Percentiles rank a stretch among this genome's conserved stretches.
phyloP scores from a whole-genome alignment of 2,329 filamentous ascomycete genomes.

The Claviceps monticola region DNA sequence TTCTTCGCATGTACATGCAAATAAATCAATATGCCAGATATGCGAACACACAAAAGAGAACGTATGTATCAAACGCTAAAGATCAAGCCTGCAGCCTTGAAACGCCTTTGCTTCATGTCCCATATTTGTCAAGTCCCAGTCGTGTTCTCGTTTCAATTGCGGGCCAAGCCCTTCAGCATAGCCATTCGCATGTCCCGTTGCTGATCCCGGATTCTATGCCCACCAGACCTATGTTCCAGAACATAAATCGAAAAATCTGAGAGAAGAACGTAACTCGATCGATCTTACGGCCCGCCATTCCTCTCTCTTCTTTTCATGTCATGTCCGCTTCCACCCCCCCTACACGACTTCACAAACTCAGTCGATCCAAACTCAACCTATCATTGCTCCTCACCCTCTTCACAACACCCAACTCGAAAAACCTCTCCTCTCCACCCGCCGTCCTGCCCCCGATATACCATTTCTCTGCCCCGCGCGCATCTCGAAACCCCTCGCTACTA shows the following conservation, averaged over 20 bases:
- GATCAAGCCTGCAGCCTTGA: neutral
- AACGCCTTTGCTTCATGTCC: constrained; percentile 2
- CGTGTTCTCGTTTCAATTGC: constrained; percentile 1
- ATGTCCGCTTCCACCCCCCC: neutral
- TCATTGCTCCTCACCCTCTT: constrained; percentile 60
- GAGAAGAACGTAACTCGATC: too few species aligned
- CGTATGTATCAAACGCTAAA: neutral
- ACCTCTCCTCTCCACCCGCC: constrained; percentile 62
- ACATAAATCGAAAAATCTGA: neutral
- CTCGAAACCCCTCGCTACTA: constrained; percentile 61
- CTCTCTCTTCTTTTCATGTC: neutral
- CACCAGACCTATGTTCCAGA: neutral
- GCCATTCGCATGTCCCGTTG: neutral
- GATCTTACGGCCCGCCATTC: neutral
- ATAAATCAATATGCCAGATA: too few species aligned
- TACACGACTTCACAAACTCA: constrained; percentile 47
- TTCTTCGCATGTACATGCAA: too few species aligned
- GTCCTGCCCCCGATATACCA: constrained; percentile 73
- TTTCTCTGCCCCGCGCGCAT: constrained; percentile 58
- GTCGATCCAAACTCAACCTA: constrained; percentile 56
- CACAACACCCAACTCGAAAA: constrained; percentile 69
- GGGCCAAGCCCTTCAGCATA: neutral
- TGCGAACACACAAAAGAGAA: neutral
- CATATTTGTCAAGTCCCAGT: neutral
- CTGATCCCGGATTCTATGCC: neutral